Conservation (phyloP, 768 basidiomycete genomes). For the Rhodotorula paludigena region DNA sequence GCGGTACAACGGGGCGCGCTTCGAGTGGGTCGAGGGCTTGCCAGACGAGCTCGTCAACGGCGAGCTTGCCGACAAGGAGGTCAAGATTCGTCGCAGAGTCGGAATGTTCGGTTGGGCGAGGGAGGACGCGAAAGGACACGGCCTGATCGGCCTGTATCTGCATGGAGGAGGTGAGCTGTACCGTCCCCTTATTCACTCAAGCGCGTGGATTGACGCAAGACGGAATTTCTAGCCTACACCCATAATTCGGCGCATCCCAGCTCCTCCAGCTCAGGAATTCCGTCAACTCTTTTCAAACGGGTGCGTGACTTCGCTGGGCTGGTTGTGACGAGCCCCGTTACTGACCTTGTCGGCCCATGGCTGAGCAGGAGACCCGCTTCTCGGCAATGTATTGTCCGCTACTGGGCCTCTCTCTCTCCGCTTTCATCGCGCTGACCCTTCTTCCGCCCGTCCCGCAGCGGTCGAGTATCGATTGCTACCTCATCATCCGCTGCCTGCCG, state of each 20-base stretch:
- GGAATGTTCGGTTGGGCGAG: constrained; percentile 24
- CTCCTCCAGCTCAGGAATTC: constrained; percentile 10
- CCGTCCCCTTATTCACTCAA: rapidly evolving
- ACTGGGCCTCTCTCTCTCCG: neutral
- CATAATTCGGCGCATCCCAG: constrained; percentile 20
- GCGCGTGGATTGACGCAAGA: too few species aligned
- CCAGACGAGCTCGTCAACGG: neutral
- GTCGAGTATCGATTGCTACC: constrained; percentile 64
- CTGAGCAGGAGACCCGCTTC: constrained; percentile 6
- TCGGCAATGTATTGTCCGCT: neutral
- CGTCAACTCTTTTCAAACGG: constrained; percentile 14
- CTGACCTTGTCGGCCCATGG: constrained; percentile 18
- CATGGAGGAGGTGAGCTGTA: constrained; percentile 44
- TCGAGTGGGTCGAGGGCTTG: constrained; percentile 22
- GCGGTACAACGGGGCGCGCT: neutral
- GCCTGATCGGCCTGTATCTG: constrained; percentile 45
- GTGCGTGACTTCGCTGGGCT: constrained; percentile 19
- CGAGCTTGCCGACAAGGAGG: neutral
- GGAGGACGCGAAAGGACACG: neutral
- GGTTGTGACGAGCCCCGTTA: too few species aligned
- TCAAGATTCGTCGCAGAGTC: constrained; percentile 3
- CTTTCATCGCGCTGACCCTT: neutral
- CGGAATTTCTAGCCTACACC: too few species aligned
- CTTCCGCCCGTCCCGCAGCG: constrained; percentile 49
- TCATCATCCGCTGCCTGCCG: constrained; percentile 61